phyloP scores from a whole-genome alignment of 257 asterid species.

The Striga asiatica region DNA sequence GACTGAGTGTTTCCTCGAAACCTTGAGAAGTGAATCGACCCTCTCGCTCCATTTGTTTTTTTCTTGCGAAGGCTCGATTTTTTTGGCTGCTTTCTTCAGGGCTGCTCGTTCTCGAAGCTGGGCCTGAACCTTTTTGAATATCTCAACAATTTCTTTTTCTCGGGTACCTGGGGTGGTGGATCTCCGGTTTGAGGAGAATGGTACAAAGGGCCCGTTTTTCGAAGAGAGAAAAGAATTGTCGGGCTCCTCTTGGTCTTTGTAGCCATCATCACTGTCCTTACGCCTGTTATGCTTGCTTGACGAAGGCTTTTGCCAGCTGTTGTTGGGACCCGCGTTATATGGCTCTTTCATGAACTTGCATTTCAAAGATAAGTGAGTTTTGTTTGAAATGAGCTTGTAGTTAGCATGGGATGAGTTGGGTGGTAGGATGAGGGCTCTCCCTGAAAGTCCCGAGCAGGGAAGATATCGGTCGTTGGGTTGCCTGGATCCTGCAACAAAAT shows the following conservation, averaged over 20 bases:
- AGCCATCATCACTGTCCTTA: constrained; percentile 40
- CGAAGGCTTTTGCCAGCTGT: constrained; percentile 38
- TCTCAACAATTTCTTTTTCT: constrained; percentile 69
- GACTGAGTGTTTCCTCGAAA: constrained; percentile 59
- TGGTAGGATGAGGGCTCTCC: too few species aligned
- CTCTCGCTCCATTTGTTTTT: constrained; percentile 55
- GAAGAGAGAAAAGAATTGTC: constrained; percentile 42
- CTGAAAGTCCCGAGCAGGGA: too few species aligned
- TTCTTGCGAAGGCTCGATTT: constrained; percentile 32
- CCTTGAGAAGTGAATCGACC: constrained; percentile 76
- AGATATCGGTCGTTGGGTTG: constrained; percentile 35
- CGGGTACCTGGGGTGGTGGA: constrained; percentile 56
- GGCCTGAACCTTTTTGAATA: constrained; percentile 74
- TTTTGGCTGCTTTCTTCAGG: constrained; percentile 42
- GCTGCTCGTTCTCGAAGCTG: constrained; percentile 61
- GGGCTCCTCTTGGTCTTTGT: constrained; percentile 44
- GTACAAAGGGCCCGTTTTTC: constrained; percentile 46
- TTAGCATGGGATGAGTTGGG: constrained; percentile 24
- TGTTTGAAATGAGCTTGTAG: constrained; percentile 20
- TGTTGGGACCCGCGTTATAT: constrained; percentile 40
- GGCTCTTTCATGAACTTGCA: constrained; percentile 20
- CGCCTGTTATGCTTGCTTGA: constrained; percentile 47
- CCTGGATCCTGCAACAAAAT: constrained; percentile 36
- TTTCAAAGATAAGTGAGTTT: constrained; percentile 23
- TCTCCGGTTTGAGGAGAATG: constrained; percentile 34